phyloP scores from a whole-genome alignment of 495 filamentous ascomycete genomes.

The Aspergillus conjunctus region DNA sequence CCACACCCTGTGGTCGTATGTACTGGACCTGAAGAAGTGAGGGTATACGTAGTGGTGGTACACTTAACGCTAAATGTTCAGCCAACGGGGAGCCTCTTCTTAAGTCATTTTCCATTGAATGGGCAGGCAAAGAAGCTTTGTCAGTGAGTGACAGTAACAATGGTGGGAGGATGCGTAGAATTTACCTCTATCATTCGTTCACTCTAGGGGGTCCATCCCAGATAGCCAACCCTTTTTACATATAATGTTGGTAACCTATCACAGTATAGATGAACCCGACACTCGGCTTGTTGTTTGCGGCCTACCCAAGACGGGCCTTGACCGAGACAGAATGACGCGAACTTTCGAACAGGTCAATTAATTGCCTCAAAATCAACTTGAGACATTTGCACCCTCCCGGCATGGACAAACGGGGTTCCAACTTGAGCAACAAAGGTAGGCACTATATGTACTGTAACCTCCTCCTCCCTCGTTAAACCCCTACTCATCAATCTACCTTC shows the following conservation, averaged over 20 bases:
- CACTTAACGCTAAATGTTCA: too few species aligned
- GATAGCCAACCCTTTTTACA: not conserved
- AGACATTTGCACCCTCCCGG: not conserved
- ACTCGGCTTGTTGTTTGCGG: not conserved
- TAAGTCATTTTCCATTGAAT: too few species aligned
- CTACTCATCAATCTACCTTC: not conserved
- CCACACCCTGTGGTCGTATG: slow-evolving; percentile 13
- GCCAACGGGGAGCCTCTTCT: too few species aligned
- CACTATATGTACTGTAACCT: not conserved
- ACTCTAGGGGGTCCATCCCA: not conserved
- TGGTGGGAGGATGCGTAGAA: too few species aligned
- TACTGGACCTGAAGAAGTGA: too few species aligned
- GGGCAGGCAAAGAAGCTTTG: too few species aligned
- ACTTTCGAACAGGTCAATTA: not conserved
- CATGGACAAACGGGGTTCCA: not conserved
- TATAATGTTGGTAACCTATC: not conserved
- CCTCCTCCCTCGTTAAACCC: not conserved
- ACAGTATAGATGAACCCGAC: not conserved
- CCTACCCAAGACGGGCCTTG: not conserved
- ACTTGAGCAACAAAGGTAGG: not conserved
- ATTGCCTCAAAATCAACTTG: not conserved
- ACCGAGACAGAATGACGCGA: not conserved
- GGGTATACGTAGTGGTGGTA: too few species aligned
- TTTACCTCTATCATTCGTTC: too few species aligned
- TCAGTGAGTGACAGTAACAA: too few species aligned